Base-by-base conservation (phyloP, 2,329 filamentous ascomycete species). In the Chaetomiaceae sp. region DNA sequence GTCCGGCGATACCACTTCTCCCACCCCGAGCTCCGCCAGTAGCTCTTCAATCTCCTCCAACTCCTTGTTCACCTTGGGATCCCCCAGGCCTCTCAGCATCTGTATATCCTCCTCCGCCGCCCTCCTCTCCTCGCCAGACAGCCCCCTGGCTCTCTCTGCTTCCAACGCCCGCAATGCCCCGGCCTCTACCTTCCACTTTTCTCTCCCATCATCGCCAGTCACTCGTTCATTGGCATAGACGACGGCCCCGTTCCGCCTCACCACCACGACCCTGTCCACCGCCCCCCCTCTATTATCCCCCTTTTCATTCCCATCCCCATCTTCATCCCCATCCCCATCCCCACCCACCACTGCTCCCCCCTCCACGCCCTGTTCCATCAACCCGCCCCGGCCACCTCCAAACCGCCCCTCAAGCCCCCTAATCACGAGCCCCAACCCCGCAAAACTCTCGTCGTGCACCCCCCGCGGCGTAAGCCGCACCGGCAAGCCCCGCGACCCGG, bases 381-480 rank as follows among this genome's bases (percentile, higher is more conserved):
- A 72, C 23, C 48, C 3, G 69, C 70, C 6, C 63, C 58, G n/a
- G n/a, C n/a, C n/a, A n/a, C n/a, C n/a, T n/a, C n/a, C n/a, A n/a
- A n/a, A n/a, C n/a, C n/a, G n/a, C n/a, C n/a, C n/a, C n/a, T n/a
- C n/a, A n/a, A n/a, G n/a, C n/a, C n/a, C n/a, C n/a, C n/a, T n/a
- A n/a, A n/a, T n/a, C n/a, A n/a, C n/a, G n/a, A n/a, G n/a, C 13
- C 66, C 49, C 14, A 77, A 48, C 2, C 74, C 74, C 2, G 37
- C 58, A 38, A 72, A 76, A 23, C 73, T 74, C 52, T 74, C 74
- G 46, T 76, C 71, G 47, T 78, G 75, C n/a, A 77, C 69, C 53
- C 56, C 64, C 14, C 61, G 61, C 4, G 74, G 74, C 34, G 75
- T 77, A 34, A 77, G 57, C 9, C 75, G 64, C 5, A 67, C 57